Conservation (phyloP, 371 early-diverging fungal genomes). For the Gilbertella persicaria region DNA sequence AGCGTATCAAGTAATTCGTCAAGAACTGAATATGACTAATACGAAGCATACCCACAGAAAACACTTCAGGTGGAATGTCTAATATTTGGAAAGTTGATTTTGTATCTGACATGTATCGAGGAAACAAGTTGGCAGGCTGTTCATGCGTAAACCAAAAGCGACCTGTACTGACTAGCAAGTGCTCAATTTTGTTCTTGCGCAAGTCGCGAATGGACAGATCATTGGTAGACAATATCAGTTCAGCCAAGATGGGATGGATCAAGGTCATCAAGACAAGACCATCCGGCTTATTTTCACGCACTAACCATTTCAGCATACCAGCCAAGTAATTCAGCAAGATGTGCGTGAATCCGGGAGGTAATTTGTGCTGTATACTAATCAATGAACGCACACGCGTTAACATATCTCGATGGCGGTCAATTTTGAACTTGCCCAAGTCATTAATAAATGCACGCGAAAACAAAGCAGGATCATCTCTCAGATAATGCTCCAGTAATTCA, state of each 20-base stretch:
- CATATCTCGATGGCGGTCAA: constrained; percentile 40
- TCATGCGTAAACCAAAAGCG: constrained; percentile 65
- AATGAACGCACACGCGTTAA: constrained; percentile 51
- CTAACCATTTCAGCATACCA: constrained; percentile 64
- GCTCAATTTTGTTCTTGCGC: constrained; percentile 66
- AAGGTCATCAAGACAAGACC: constrained; percentile 47
- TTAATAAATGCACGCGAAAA: constrained; percentile 60
- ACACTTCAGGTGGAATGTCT: constrained; percentile 55
- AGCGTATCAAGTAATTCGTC: constrained; percentile 59
- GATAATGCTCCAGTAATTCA: constrained; percentile 50
- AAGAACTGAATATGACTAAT: constrained; percentile 66
- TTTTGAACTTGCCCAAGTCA: constrained; percentile 50
- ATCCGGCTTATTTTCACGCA: constrained; percentile 45
- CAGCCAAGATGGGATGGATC: constrained; percentile 57
- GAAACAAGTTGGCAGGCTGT: constrained; percentile 58
- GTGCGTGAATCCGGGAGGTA: constrained; percentile 62
- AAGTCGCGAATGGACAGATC: constrained; percentile 63
- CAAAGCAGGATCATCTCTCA: constrained; percentile 62
- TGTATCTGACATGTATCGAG: constrained; percentile 31
- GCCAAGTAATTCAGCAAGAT: constrained; percentile 66
- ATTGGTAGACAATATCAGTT: constrained; percentile 59
- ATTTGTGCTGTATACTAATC: constrained; percentile 52
- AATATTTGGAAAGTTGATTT: constrained; percentile 38
- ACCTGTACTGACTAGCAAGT: constrained; percentile 55
- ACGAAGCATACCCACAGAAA: constrained; percentile 57